Conservation (phyloP, 1,284 basidiomycete genomes). For the Boletus mariae region DNA sequence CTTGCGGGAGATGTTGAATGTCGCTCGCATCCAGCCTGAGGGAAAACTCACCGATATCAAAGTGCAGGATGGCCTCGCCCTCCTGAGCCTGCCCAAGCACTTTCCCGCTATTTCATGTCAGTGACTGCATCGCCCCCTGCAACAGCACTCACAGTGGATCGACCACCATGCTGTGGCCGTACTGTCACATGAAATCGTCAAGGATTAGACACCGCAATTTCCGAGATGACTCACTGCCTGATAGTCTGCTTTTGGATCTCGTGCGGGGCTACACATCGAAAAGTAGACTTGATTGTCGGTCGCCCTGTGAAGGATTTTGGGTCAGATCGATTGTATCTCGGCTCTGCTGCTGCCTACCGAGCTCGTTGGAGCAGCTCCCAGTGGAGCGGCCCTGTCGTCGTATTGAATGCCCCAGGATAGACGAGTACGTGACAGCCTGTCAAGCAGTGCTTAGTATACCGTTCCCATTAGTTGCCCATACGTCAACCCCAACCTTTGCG, state of each 20-base stretch:
- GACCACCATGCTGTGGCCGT: conserved; percentile 87
- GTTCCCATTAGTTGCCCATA: not conserved
- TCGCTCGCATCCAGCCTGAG: not conserved
- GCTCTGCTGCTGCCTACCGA: conserved; percentile 49
- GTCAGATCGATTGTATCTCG: conserved; percentile 10
- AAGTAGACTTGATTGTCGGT: conserved; percentile 96
- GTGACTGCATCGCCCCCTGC: not conserved
- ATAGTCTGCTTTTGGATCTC: conserved; percentile 77
- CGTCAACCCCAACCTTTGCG: conserved; percentile 59
- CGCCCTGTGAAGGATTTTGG: conserved; percentile 51
- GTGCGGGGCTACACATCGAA: conserved; percentile 93
- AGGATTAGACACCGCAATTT: not conserved
- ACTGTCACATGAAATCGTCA: conserved; percentile 44
- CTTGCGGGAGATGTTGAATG: conserved; percentile 39
- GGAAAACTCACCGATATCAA: conserved; percentile 69
- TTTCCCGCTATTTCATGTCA: conserved; percentile 57
- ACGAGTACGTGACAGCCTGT: conserved; percentile 86
- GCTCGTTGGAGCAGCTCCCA: conserved; percentile 93
- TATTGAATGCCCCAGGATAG: conserved; percentile 89
- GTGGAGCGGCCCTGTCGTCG: conserved; percentile 92
- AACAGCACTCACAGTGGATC: conserved; percentile 72
- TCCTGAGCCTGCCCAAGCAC: conserved; percentile 79
- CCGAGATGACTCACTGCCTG: conserved; percentile 66
- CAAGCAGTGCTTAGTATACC: conserved; percentile 1
- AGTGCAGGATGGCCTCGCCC: conserved; percentile 77